Percentiles rank a stretch among this genome's conserved stretches.
These are phyloP conservation scores for Plenodomus biglobosus DNA, from an alignment of 2,329 filamentous ascomycete species.

Conservation along the genomic window DNA sequence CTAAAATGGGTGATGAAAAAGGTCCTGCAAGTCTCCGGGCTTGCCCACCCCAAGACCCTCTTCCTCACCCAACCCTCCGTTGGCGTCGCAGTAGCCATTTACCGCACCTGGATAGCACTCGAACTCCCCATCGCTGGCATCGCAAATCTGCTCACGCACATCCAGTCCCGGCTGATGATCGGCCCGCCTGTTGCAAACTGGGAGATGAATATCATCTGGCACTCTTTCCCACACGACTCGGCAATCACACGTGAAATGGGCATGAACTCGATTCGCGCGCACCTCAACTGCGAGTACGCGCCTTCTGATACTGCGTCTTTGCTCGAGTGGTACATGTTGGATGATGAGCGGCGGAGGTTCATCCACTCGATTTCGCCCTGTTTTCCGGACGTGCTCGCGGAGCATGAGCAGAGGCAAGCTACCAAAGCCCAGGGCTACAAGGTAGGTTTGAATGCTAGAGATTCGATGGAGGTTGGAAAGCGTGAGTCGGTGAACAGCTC, in stretches of 20 bases:
- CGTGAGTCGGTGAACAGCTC: too few relatives aligned
- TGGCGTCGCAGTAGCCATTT: slow-evolving; percentile 15
- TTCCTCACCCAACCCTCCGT: slow-evolving; percentile 11
- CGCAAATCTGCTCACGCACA: slow-evolving; percentile 13
- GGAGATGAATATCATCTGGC: slow-evolving; percentile 22
- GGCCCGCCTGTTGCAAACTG: slow-evolving; percentile 7
- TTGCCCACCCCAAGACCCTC: background rate
- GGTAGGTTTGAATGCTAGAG: too few relatives aligned
- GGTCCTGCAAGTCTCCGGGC: slow-evolving; percentile 22
- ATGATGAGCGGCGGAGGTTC: background rate
- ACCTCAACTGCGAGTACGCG: slow-evolving; percentile 10
- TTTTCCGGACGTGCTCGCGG: background rate
- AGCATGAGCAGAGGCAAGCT: background rate
- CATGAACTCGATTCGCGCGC: slow-evolving; percentile 15
- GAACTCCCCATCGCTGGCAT: slow-evolving; percentile 20
- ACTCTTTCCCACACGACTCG: slow-evolving; percentile 11
- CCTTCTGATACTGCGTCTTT: slow-evolving; percentile 6
- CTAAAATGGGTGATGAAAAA: slow-evolving; percentile 21
- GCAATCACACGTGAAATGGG: slow-evolving; percentile 17
- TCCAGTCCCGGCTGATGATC: slow-evolving; percentile 16
- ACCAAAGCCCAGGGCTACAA: too few relatives aligned
- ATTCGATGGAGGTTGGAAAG: background rate
- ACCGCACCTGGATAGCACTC: slow-evolving; percentile 24
- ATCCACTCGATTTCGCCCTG: background rate
- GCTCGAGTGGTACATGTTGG: slow-evolving; percentile 11